A percentile compares a stretch with the other conserved stretches of the same genome.
Evolutionary conservation across 1,139 yeast genomes (phyloP).

Genomic region (Magnusiomyces magnusii): DNA sequence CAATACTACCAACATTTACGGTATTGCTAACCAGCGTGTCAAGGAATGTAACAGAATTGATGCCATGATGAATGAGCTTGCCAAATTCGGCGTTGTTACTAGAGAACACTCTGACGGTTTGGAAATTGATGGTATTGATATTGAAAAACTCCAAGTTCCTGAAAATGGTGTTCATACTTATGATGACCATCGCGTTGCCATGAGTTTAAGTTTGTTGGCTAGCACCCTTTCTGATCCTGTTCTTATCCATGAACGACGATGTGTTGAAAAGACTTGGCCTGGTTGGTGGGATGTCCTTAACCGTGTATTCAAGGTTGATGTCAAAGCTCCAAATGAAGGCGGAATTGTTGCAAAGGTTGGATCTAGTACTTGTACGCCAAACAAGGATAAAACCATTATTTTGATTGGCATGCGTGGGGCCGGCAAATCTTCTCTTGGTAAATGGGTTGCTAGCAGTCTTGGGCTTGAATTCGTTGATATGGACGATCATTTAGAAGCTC

Average conservation of each 20-base stretch:
- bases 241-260: constrained; percentile 73
- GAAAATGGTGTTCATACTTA: constrained; percentile 58
- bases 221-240: constrained; percentile 45
- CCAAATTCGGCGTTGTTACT: constrained; percentile 82
- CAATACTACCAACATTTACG: constrained; percentile 66
- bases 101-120: constrained; percentile 89
- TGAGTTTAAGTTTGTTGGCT: constrained; percentile 89
- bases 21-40: constrained; percentile 97
- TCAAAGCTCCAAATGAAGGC: constrained; percentile 48
- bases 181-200: constrained; percentile 98
- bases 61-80: constrained; percentile 86
- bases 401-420: constrained; percentile 98
- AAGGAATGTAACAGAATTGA: constrained; percentile 95
- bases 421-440: constrained; percentile 83
- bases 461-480: constrained; percentile 73
- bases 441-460: constrained; percentile 65
- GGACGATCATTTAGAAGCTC: constrained; percentile 61
- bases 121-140: constrained; percentile 57
- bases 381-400: constrained; percentile 54
- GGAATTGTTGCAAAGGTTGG: background rate
- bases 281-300: constrained; percentile 98
- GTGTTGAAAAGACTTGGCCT: constrained; percentile 99
- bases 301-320: constrained; percentile 51
- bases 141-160: constrained; percentile 39
- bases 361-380: constrained; percentile 21